phyloP scores from a whole-genome alignment of 306 rosid genomes.

The Notholithocarpus densiflorus region DNA sequence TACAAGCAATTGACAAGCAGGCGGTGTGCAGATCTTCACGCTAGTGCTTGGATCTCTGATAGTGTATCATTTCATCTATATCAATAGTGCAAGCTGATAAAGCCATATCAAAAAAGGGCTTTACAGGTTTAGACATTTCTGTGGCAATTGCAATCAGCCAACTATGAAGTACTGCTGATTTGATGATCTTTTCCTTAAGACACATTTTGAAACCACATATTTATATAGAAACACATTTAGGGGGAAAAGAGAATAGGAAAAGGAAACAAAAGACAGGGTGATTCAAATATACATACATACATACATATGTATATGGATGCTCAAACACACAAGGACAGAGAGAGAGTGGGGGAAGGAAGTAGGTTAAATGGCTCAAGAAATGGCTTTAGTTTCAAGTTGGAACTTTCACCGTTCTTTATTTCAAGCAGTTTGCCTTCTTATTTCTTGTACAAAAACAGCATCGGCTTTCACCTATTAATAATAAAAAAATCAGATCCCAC shows the following conservation, averaged over 20 bases:
- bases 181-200: background rate
- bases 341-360: background rate
- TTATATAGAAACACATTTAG: background rate
- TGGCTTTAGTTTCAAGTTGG: background rate
- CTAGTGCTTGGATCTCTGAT: background rate
- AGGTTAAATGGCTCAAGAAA: constrained; percentile 7
- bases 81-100: background rate
- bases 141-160: background rate
- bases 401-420: background rate
- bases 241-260: background rate
- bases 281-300: background rate
- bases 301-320: background rate
- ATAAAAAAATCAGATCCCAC: constrained; percentile 5
- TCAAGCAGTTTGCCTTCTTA: constrained; percentile 6
- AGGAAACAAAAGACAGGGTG: background rate
- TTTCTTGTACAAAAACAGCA: constrained; percentile 13
- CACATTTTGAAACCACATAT: background rate
- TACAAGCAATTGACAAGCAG: background rate
- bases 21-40: background rate
- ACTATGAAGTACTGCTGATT: background rate
- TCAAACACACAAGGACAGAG: background rate
- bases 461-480: background rate
- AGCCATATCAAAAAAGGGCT: constrained; percentile 7
- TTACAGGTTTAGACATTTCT: background rate
- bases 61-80: background rate